These are phyloP conservation scores for Calonectria hongkongensis DNA, from an alignment of 2,329 filamentous ascomycete species.

Conservation along the genomic window DNA sequence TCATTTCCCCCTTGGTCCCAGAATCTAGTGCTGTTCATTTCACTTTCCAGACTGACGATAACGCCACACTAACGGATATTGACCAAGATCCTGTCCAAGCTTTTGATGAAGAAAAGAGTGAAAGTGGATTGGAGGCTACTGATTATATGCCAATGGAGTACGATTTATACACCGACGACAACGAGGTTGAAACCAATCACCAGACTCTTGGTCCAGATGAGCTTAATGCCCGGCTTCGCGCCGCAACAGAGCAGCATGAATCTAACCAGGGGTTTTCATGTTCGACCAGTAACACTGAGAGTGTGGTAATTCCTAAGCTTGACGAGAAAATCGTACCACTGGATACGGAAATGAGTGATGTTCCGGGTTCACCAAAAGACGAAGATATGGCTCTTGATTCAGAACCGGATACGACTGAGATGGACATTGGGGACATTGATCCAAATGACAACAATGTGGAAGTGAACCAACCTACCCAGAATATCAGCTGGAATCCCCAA, in stretches of 20 bases:
- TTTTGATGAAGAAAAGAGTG: background rate
- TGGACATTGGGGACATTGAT: background rate
- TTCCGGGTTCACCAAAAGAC: background rate
- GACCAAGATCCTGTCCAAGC: background rate
- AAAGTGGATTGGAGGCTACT: background rate
- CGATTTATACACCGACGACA: background rate
- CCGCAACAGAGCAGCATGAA: background rate
- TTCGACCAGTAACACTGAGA: background rate
- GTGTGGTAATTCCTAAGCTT: no score
- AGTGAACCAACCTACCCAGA: background rate
- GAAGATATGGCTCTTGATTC: background rate
- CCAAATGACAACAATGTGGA: background rate
- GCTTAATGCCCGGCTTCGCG: slow-evolving; percentile 5
- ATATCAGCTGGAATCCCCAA: background rate
- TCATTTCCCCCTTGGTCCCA: background rate
- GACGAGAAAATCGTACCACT: background rate
- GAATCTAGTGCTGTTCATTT: background rate
- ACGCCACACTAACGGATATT: background rate
- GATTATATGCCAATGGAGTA: background rate
- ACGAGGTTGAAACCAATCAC: background rate
- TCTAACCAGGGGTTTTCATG: background rate
- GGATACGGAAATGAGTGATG: background rate
- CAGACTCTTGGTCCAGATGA: background rate
- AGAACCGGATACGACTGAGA: background rate
- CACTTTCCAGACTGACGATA: background rate